Conservation (phyloP, 1,139 yeast genomes). For the Candida tropicalis region DNA sequence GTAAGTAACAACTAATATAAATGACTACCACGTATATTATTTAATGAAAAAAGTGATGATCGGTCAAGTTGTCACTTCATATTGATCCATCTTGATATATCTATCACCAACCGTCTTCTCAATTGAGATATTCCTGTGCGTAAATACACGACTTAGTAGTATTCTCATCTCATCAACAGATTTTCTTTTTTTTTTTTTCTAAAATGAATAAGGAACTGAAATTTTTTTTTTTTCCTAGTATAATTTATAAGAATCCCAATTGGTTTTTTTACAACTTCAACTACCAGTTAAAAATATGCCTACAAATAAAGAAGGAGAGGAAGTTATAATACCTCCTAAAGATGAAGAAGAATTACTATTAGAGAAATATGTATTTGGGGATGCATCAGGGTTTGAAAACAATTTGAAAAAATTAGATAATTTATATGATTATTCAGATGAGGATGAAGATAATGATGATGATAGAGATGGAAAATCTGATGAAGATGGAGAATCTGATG, state of each 20-base stretch:
- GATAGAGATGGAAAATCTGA: constrained; percentile 15
- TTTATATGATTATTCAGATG: constrained; percentile 53
- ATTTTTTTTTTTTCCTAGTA: constrained; percentile 3
- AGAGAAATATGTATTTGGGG: constrained; percentile 91
- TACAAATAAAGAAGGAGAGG: constrained; percentile 29
- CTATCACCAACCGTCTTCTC: no score
- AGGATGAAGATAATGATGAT: constrained; percentile 29
- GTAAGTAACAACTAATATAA: no score
- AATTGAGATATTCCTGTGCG: no score
- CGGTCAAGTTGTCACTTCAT: no score
- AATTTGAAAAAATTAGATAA: constrained; percentile 64
- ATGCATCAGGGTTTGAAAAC: constrained; percentile 72
- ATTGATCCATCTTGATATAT: no score
- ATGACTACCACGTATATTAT: no score
- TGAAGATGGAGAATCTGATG: constrained; percentile 23
- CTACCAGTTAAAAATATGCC: no score
- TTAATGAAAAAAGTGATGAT: no score
- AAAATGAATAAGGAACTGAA: not conserved
- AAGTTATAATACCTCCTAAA: constrained; percentile 59
- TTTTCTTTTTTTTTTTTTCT: constrained; percentile 6
- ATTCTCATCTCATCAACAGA: not conserved
- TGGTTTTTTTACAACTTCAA: no score
- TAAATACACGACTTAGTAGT: not conserved
- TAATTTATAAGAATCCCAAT: no score
- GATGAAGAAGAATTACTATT: constrained; percentile 80